Evolutionary conservation across 1,139 yeast species (phyloP).

Genomic region (Debaryomyces udenii): DNA sequence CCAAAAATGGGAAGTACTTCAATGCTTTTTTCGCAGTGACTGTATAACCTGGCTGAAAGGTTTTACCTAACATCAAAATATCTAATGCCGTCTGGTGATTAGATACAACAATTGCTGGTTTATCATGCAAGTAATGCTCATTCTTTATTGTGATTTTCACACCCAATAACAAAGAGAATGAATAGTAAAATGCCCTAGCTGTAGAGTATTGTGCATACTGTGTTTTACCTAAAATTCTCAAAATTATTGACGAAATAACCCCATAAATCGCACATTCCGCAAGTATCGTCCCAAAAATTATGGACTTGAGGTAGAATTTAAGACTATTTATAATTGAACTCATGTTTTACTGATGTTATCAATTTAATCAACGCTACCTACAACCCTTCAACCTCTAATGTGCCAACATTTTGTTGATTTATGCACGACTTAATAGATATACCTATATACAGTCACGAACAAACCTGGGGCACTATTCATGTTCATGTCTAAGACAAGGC

Average conservation of each 20-base stretch:
- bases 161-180: slow-evolving; percentile 65
- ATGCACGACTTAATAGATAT: background rate
- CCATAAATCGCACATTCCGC: slow-evolving; percentile 73
- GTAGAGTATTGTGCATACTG: slow-evolving; percentile 87
- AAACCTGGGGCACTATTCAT: background rate
- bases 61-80: slow-evolving; percentile 72
- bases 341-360: slow-evolving; percentile 6
- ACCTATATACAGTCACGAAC: background rate
- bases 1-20: slow-evolving; percentile 86
- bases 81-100: slow-evolving; percentile 95
- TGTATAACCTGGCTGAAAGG: slow-evolving; percentile 87
- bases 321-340: slow-evolving; percentile 23
- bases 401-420: background rate
- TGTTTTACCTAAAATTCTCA: slow-evolving; percentile 71
- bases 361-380: background rate
- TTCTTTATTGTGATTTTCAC: slow-evolving; percentile 69
- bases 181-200: slow-evolving; percentile 75
- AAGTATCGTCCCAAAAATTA: slow-evolving; percentile 54
- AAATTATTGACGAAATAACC: slow-evolving; percentile 69
- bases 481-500: slow-evolving; percentile 11
- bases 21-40: slow-evolving; percentile 90
- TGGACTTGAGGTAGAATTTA: slow-evolving; percentile 59
- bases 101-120: slow-evolving; percentile 83
- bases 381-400: no score
- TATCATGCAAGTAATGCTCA: slow-evolving; percentile 49